A percentile compares a stretch with the other conserved stretches of the same genome.
phyloP scores from a whole-genome alignment of 1,284 basidiomycete species.

The Cryptococcus sp. region DNA sequence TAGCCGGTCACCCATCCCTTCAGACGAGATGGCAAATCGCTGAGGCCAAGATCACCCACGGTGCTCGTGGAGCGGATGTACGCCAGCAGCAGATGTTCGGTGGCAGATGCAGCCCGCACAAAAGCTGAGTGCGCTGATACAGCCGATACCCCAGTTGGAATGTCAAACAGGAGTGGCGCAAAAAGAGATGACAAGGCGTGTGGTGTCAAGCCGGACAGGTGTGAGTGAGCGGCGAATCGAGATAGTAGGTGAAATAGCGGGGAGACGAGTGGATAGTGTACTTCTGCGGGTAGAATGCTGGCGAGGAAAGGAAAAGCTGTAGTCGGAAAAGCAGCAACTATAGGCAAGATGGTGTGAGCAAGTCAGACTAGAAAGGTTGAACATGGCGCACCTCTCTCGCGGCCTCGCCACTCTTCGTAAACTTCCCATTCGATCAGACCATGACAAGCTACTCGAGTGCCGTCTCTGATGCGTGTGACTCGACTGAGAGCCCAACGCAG shows the following conservation, averaged over 20 bases:
- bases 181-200: conserved; percentile 84
- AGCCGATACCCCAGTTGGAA: conserved; percentile 60
- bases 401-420: conserved; percentile 57
- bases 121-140: conserved; percentile 77
- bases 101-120: conserved; percentile 75
- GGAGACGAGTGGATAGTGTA: conserved; percentile 62
- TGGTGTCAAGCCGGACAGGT: conserved; percentile 78
- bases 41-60: conserved; percentile 57
- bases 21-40: conserved; percentile 71
- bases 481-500: conserved; percentile 80
- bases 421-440: conserved; percentile 73
- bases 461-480: conserved; percentile 60
- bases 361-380: neutral
- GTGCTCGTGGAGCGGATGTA: conserved; percentile 78
- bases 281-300: conserved; percentile 49
- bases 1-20: conserved; percentile 85
- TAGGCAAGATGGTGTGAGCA: neutral
- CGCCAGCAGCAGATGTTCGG: conserved; percentile 81
- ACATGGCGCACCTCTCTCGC: neutral
- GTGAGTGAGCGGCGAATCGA: conserved; percentile 74
- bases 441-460: conserved; percentile 62
- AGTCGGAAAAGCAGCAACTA: conserved; percentile 68
- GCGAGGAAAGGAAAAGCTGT: conserved; percentile 65
- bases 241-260: conserved; percentile 72
- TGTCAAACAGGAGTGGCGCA: conserved; percentile 74